Evolutionary conservation across 2,329 filamentous ascomycete species (phyloP).

Genomic region (Xylariomycetidae sp.): DNA sequence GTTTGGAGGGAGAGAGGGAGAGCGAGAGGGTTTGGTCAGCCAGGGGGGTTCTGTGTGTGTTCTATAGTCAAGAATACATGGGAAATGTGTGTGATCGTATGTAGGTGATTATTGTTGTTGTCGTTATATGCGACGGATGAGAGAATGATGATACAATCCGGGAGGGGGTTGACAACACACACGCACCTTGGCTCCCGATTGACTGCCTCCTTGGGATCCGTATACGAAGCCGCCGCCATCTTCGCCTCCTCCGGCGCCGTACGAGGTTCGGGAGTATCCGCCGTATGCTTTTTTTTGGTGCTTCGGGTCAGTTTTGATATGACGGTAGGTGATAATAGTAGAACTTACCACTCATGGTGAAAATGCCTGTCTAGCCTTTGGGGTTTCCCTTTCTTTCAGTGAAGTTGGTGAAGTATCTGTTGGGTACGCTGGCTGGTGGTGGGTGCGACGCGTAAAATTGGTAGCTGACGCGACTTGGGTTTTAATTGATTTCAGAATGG

Average conservation of each 20-base stretch:
- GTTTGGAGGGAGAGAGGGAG: not conserved
- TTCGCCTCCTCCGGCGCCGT: conserved; percentile 52
- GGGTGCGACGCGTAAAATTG: conserved; percentile 18
- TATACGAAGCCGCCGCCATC: conserved; percentile 60
- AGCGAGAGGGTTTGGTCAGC: not conserved
- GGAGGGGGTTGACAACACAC: not conserved
- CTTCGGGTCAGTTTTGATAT: no score
- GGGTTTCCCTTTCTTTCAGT: no score
- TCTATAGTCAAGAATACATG: no score
- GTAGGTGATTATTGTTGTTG: no score
- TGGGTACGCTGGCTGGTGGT: conserved; percentile 4
- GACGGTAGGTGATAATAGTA: not conserved
- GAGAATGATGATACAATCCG: no score
- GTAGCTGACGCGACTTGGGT: conserved; percentile 18
- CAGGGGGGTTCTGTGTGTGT: no score
- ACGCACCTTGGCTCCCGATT: conserved; percentile 29
- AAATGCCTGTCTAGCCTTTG: not conserved
- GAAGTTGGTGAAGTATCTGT: conserved; percentile 2
- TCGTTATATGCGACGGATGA: no score
- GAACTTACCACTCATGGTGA: conserved; percentile 14
- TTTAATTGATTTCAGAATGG: conserved; percentile 21
- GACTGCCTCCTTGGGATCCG: conserved; percentile 57
- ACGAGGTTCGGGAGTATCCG: conserved; percentile 42
- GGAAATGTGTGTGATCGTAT: conserved; percentile 1
- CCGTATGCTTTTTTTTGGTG: conserved; percentile 50